Base-by-base conservation (phyloP, 345 rosid genomes). In the Boechera retrofracta region DNA sequence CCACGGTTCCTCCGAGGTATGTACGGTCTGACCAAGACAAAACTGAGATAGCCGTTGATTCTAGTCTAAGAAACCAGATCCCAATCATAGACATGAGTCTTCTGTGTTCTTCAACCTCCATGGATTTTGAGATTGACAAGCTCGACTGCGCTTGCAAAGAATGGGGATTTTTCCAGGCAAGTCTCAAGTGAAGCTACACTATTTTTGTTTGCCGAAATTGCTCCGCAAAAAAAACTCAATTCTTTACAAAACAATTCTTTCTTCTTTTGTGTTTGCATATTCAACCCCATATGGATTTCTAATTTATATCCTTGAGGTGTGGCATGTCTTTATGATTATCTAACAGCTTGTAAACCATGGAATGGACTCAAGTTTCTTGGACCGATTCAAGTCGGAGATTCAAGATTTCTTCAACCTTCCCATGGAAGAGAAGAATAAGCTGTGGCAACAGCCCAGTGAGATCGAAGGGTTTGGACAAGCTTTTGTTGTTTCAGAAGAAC, bases 71-170 rank as follows among this genome's bases (percentile, higher is more conserved):
- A 42, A 11, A 5, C n/a, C 31, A 68, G 12, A 59, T 77, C 10
- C 75, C 80, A 6, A 2, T 72, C 39, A 72, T 72, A 11, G 76
- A 72, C 69, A 3, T 72, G 76, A 61, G 7, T 29, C 54, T 2
- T 41, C 38, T 77, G 56, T 55, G 56, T 33, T 71, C 76, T 51
- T 4, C 24, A 21, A 21, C 24, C 24, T 21, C 24, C 24, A 21
- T 69, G 65, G 70, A 71, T 6, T 63, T 77, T 18, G 79, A 75
- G 53, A 53, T 80, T 31, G 52, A 70, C 10, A 82, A 83, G 28
- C 84, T 86, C 18, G 86, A 87, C 60, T 59, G 10, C 4, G 88
- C 94, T 31, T 87, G 93, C 73, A 83, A 65, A 77, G 77, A 84
- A 3, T 86, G 90, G 91, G 94, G 89, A 26, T 87, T 91, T 48